phyloP scores from a whole-genome alignment of 805 yeast genomes.

The Dipodascus albidus region DNA sequence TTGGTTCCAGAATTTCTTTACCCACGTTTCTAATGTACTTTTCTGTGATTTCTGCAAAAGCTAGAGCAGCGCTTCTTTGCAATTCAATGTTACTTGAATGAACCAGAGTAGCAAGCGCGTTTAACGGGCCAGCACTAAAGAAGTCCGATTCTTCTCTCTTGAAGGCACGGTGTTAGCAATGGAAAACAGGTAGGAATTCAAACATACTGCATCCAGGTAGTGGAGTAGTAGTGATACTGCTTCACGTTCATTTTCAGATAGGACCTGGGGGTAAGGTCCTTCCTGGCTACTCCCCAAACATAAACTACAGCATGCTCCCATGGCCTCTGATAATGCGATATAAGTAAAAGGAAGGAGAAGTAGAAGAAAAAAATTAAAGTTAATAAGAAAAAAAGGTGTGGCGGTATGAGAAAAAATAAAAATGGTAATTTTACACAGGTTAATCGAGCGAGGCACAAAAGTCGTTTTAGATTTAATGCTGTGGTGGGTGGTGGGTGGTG shows the following conservation, averaged over 20 bases:
- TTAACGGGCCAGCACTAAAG: slow-evolving; percentile 67
- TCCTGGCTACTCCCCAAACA: slow-evolving; percentile 14
- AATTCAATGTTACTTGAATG: slow-evolving; percentile 91
- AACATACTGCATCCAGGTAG: slow-evolving; percentile 62
- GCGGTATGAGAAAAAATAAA: neutral
- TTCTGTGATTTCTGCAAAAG: slow-evolving; percentile 97
- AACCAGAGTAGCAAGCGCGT: slow-evolving; percentile 85
- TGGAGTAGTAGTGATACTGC: slow-evolving; percentile 87
- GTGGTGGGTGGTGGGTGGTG: too few species aligned
- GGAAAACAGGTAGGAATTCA: neutral
- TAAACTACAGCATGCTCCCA: slow-evolving; percentile 16
- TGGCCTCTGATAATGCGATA: neutral
- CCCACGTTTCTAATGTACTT: slow-evolving; percentile 67
- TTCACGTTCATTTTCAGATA: slow-evolving; percentile 93
- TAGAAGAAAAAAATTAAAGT: neutral
- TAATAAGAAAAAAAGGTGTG: neutral
- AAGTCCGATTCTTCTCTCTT: slow-evolving; percentile 58
- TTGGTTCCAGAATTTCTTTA: slow-evolving; percentile 88
- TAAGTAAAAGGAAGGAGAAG: neutral
- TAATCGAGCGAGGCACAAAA: too few species aligned
- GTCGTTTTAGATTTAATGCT: too few species aligned
- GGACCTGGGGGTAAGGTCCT: slow-evolving; percentile 60
- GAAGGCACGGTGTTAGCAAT: neutral
- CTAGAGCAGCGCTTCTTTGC: slow-evolving; percentile 94
- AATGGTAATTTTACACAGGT: neutral